A percentile compares a stretch with the other conserved stretches of the same genome.
These are phyloP conservation scores for Entrophospora sp. DNA, from an alignment of 192 early-diverging fungal genomes.

Conservation along the genomic window DNA sequence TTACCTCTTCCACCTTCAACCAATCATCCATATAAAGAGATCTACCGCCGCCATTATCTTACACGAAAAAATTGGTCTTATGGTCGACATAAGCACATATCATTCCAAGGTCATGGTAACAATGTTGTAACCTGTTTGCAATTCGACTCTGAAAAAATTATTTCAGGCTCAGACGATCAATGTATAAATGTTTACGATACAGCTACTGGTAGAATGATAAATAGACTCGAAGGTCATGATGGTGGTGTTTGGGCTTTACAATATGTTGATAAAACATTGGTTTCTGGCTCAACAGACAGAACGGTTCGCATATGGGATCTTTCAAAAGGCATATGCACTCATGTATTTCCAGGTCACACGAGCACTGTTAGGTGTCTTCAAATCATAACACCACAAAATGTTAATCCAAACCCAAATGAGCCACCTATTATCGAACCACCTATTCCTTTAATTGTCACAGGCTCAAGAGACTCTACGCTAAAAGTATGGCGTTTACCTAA, in stretches of 20 bases:
- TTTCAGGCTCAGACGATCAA: slow-evolving; percentile 86
- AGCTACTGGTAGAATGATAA: slow-evolving; percentile 58
- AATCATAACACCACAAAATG: slow-evolving; percentile 66
- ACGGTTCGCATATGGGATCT: slow-evolving; percentile 96
- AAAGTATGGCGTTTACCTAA: slow-evolving; percentile 89
- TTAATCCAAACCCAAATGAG: slow-evolving; percentile 32
- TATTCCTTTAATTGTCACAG: slow-evolving; percentile 75
- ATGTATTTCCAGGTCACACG: slow-evolving; percentile 88
- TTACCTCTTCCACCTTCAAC: slow-evolving; percentile 24
- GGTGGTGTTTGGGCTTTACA: slow-evolving; percentile 98
- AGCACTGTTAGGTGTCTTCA: slow-evolving; percentile 89
- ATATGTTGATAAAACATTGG: slow-evolving; percentile 77
- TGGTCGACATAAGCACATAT: slow-evolving; percentile 60
- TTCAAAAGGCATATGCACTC: no score
- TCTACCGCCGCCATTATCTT: no score
- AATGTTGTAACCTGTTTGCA: slow-evolving; percentile 91
- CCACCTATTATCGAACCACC: slow-evolving; percentile 45
- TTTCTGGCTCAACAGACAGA: slow-evolving; percentile 90
- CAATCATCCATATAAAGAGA: slow-evolving; percentile 65
- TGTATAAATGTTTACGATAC: slow-evolving; percentile 90
- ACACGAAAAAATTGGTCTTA: slow-evolving; percentile 78
- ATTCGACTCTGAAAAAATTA: slow-evolving; percentile 88
- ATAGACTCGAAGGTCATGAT: slow-evolving; percentile 73
- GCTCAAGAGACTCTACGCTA: slow-evolving; percentile 85
- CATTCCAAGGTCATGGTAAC: slow-evolving; percentile 71